These are phyloP conservation scores for Alternaria arborescens DNA, from an alignment of 2,329 filamentous ascomycete species.

Conservation along the genomic window DNA sequence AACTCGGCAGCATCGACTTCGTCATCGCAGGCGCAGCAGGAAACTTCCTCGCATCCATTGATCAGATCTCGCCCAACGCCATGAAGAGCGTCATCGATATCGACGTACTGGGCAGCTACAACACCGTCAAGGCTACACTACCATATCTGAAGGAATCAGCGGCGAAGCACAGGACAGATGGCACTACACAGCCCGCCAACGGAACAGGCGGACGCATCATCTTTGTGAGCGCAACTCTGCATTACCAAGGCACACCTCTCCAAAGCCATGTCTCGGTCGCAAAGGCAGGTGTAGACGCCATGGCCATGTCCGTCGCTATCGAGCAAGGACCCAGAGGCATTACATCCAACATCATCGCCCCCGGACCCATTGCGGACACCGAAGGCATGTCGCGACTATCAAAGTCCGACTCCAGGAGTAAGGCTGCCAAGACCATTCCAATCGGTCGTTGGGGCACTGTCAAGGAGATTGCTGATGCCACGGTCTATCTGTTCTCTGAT, in stretches of 20 bases:
- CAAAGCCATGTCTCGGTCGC: constrained; percentile 92
- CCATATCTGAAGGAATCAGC: constrained; percentile 83
- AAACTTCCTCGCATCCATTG: constrained; percentile 90
- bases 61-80: constrained; percentile 82
- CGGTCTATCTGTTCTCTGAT: constrained; percentile 86
- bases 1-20: constrained; percentile 89
- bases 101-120: constrained; percentile 91
- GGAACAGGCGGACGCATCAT: constrained; percentile 83
- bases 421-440: constrained; percentile 63
- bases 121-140: constrained; percentile 91
- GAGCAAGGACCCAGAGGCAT: constrained; percentile 90
- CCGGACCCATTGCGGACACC: constrained; percentile 84
- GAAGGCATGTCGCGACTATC: constrained; percentile 66
- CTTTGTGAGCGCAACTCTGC: constrained; percentile 88
- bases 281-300: constrained; percentile 88
- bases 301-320: constrained; percentile 80
- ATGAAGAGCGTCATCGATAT: constrained; percentile 98
- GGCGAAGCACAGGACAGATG: constrained; percentile 66
- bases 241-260: constrained; percentile 85
- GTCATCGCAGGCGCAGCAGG: constrained; percentile 95
- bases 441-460: constrained; percentile 79
- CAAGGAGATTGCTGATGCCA: constrained; percentile 91
- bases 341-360: constrained; percentile 87
- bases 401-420: constrained; percentile 42
- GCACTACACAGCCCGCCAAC: constrained; percentile 56